A percentile compares a stretch with the other conserved stretches of the same genome.
Evolutionary conservation across 192 early-diverging fungal species (phyloP).

Genomic region (Coemansia sp.): DNA sequence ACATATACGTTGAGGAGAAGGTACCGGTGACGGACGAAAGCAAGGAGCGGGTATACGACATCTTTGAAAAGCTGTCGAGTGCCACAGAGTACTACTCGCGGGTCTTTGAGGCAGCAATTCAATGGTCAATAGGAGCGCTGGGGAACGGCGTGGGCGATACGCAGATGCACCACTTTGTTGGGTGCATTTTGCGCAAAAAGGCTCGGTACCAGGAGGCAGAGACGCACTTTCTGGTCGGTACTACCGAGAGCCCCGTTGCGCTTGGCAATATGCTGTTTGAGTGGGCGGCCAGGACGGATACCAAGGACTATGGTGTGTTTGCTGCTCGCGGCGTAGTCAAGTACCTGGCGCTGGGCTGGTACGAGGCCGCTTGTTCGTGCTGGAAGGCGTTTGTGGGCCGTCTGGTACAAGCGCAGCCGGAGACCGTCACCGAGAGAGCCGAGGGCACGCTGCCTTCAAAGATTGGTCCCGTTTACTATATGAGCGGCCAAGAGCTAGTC

Average conservation of each 20-base stretch:
- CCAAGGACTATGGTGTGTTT: slow-evolving; percentile 69
- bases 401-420: slow-evolving; percentile 15
- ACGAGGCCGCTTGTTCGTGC: slow-evolving; percentile 54
- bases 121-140: slow-evolving; percentile 37
- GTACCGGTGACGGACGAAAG: slow-evolving; percentile 68
- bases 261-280: slow-evolving; percentile 73
- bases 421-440: slow-evolving; percentile 15
- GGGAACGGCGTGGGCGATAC: slow-evolving; percentile 31
- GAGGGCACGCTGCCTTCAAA: slow-evolving; percentile 35
- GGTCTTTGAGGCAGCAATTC: slow-evolving; percentile 47
- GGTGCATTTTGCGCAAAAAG: slow-evolving; percentile 54
- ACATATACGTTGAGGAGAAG: slow-evolving; percentile 69
- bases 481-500: slow-evolving; percentile 50
- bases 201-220: slow-evolving; percentile 78
- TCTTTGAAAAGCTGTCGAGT: slow-evolving; percentile 61
- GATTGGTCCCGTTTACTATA: slow-evolving; percentile 50
- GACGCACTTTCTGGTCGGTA: slow-evolving; percentile 80
- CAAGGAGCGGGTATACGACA: slow-evolving; percentile 62
- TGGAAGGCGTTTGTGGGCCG: slow-evolving; percentile 48
- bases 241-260: slow-evolving; percentile 71
- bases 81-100: slow-evolving; percentile 49
- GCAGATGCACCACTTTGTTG: slow-evolving; percentile 51
- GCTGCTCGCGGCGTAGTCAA: slow-evolving; percentile 75
- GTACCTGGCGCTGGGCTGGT: slow-evolving; percentile 62
- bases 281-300: slow-evolving; percentile 65